Conservation (phyloP, 169 alveolate genomes). For the Amoebophrya sp. region DNA sequence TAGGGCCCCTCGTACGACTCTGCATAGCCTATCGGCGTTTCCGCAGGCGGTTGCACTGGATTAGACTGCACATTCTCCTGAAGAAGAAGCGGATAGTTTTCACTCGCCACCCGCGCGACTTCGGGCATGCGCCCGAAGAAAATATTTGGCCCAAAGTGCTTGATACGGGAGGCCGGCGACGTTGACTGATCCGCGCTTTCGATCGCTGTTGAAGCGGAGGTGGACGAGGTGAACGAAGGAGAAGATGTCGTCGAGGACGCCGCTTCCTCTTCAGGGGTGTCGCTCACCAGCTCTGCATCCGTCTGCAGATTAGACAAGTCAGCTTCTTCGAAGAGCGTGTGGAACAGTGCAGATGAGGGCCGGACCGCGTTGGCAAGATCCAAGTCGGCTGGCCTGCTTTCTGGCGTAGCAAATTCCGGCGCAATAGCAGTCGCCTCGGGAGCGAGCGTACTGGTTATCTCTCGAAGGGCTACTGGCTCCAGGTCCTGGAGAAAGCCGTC, state of each 20-base stretch:
- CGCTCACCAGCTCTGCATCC: neutral
- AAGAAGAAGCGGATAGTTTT: neutral
- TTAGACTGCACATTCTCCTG: neutral
- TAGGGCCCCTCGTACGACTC: neutral
- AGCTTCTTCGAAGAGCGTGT: neutral
- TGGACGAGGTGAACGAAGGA: too few species aligned
- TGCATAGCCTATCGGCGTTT: neutral
- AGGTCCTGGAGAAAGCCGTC: neutral
- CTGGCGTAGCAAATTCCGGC: too few species aligned
- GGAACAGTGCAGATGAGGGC: neutral
- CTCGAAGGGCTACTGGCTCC: neutral
- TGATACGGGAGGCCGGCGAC: too few species aligned
- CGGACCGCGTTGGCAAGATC: too few species aligned
- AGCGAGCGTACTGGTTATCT: neutral
- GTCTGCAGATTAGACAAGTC: neutral
- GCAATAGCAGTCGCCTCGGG: neutral
- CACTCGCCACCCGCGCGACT: neutral
- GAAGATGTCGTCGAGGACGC: neutral
- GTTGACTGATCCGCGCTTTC: neutral
- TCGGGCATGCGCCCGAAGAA: neutral
- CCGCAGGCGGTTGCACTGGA: neutral
- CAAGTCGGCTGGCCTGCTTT: too few species aligned
- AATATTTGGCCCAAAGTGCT: neutral
- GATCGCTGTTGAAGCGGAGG: too few species aligned
- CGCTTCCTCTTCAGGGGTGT: neutral